A percentile compares a stretch with the other conserved stretches of the same genome.
These are phyloP conservation scores for Epichloe aotearoae DNA, from an alignment of 2,329 filamentous ascomycete species.

Conservation along the genomic window DNA sequence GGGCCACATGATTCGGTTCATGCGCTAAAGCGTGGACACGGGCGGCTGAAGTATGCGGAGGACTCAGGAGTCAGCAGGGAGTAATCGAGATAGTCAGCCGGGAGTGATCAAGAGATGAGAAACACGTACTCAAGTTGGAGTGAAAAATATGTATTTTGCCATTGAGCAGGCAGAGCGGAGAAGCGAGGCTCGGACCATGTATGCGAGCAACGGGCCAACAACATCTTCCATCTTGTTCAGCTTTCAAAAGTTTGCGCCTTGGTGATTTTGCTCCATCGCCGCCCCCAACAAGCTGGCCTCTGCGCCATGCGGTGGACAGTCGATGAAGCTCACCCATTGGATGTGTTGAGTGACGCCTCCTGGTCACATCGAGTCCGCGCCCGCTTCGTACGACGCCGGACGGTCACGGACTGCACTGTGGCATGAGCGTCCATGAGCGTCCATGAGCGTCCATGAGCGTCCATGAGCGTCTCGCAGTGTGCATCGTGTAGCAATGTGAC, in stretches of 20 bases:
- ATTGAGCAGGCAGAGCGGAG: not conserved
- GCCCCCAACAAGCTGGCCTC: not conserved
- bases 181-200: not conserved
- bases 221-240: not conserved
- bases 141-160: not conserved
- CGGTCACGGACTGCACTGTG: too few species aligned
- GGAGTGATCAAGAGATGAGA: not conserved
- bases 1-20: not conserved
- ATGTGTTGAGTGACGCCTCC: not conserved
- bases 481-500: not conserved
- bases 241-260: not conserved
- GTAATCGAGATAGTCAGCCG: not conserved
- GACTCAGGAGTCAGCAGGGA: not conserved
- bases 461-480: not conserved
- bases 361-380: not conserved
- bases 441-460: not conserved
- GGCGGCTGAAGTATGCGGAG: not conserved
- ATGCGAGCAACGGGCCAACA: not conserved
- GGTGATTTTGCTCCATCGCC: too few species aligned
- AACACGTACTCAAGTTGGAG: not conserved
- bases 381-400: not conserved
- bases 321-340: not conserved
- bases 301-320: not conserved
- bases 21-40: not conserved
- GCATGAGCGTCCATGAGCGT: not conserved